phyloP scores from a whole-genome alignment of 305 asterid species.

The Plantago coronopus region DNA sequence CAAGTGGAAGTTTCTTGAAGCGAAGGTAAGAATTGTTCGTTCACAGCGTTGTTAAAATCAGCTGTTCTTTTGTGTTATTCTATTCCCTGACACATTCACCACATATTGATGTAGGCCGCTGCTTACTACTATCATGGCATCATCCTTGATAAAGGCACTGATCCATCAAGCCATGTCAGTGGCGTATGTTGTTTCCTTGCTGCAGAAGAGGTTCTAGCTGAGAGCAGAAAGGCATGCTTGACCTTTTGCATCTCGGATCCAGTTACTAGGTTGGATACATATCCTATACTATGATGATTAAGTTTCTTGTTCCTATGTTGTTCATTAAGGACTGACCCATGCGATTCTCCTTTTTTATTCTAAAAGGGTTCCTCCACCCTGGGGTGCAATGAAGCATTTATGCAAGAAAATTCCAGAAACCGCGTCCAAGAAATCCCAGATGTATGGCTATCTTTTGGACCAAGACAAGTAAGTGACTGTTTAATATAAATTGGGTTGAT shows the following conservation, averaged over 20 bases:
- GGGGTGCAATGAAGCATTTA: constrained; percentile 79
- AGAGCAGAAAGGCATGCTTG: constrained; percentile 76
- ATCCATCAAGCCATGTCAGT: constrained; percentile 53
- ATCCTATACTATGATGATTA: neutral
- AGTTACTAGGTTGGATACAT: constrained; percentile 48
- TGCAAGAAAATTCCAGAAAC: constrained; percentile 74
- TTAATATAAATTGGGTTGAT: neutral
- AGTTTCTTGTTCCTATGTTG: neutral
- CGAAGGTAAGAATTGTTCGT: constrained; percentile 44
- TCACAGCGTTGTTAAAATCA: neutral
- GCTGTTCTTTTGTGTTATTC: neutral
- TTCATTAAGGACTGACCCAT: constrained; percentile 2
- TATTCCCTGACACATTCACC: constrained; percentile 1
- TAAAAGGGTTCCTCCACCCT: constrained; percentile 62
- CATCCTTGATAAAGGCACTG: constrained; percentile 60
- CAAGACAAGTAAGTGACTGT: constrained; percentile 52
- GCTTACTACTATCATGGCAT: constrained; percentile 83
- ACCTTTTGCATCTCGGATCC: constrained; percentile 73
- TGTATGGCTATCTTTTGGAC: constrained; percentile 61
- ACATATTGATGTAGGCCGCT: constrained; percentile 44
- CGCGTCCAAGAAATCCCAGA: constrained; percentile 66
- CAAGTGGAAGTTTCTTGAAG: constrained; percentile 77
- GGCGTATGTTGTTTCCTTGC: constrained; percentile 70
- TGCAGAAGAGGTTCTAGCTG: constrained; percentile 62
- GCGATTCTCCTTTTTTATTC: neutral